These are phyloP conservation scores for Hyaloscypha bicolor DNA, from an alignment of 495 filamentous ascomycete genomes.

Conservation along the genomic window DNA sequence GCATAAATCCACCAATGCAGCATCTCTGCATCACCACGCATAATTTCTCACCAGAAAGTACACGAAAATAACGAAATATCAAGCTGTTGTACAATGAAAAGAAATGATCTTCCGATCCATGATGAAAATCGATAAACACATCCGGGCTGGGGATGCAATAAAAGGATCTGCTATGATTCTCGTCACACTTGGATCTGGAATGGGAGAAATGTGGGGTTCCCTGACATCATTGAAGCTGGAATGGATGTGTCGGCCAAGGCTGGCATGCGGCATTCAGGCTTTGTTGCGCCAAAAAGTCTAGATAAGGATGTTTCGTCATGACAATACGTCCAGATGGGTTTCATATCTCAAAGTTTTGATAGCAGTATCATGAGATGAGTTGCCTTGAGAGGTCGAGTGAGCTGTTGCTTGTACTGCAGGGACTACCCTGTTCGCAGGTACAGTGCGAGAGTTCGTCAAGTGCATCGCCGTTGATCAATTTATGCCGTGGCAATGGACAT, in stretches of 20 bases:
- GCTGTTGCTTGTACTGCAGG: background rate
- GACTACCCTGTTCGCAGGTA: background rate
- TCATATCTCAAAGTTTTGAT: background rate
- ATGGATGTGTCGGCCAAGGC: background rate
- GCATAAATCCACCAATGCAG: too few relatives aligned
- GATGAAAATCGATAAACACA: too few relatives aligned
- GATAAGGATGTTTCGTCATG: background rate
- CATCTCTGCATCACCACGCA: too few relatives aligned
- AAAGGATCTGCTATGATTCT: background rate
- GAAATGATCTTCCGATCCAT: background rate
- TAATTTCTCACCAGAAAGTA: too few relatives aligned
- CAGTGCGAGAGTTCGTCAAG: background rate
- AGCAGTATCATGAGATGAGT: background rate
- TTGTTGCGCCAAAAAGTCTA: background rate
- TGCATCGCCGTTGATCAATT: background rate
- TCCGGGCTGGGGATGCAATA: background rate
- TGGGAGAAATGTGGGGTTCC: background rate
- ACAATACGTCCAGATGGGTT: background rate
- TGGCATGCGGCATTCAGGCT: background rate
- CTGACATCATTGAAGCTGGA: background rate
- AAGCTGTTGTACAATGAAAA: too few relatives aligned
- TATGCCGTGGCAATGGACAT: background rate
- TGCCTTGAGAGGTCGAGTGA: background rate
- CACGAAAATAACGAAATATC: too few relatives aligned
- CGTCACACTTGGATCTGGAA: background rate